Conservation (phyloP, 768 basidiomycete genomes). For the Tulasnella sp. region DNA sequence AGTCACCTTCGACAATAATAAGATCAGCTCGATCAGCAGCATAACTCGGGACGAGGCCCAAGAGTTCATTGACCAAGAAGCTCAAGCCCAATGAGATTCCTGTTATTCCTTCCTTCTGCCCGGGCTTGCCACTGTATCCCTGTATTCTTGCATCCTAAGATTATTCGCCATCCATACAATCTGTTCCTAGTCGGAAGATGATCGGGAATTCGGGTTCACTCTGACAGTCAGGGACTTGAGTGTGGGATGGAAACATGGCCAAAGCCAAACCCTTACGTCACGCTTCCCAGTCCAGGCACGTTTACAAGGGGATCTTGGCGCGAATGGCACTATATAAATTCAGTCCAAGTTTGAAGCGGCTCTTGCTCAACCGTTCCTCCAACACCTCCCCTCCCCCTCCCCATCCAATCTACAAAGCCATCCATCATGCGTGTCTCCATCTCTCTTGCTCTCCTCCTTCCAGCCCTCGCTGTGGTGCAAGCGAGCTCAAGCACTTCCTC, state of each 20-base stretch:
- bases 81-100: slow-evolving; percentile 17
- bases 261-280: too few relatives aligned
- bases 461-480: background rate
- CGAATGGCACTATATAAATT: background rate
- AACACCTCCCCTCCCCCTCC: background rate
- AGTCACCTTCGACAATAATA: slow-evolving; percentile 91
- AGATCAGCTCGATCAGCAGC: slow-evolving; percentile 77
- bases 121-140: too few relatives aligned
- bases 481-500: background rate
- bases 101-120: too few relatives aligned
- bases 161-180: too few relatives aligned
- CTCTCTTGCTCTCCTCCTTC: background rate
- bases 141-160: too few relatives aligned
- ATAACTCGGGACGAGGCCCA: slow-evolving; percentile 86
- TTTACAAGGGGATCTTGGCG: background rate
- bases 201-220: too few relatives aligned
- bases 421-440: background rate
- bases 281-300: background rate
- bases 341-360: background rate
- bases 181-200: too few relatives aligned
- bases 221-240: too few relatives aligned
- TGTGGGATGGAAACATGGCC: too few relatives aligned
- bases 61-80: slow-evolving; percentile 69
- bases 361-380: background rate
- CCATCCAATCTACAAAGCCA: background rate